Percentiles rank a stretch among this genome's conserved stretches.
These are phyloP conservation scores for Zychaea mexicana DNA, from an alignment of 371 early-diverging fungal species.

Conservation along the genomic window DNA sequence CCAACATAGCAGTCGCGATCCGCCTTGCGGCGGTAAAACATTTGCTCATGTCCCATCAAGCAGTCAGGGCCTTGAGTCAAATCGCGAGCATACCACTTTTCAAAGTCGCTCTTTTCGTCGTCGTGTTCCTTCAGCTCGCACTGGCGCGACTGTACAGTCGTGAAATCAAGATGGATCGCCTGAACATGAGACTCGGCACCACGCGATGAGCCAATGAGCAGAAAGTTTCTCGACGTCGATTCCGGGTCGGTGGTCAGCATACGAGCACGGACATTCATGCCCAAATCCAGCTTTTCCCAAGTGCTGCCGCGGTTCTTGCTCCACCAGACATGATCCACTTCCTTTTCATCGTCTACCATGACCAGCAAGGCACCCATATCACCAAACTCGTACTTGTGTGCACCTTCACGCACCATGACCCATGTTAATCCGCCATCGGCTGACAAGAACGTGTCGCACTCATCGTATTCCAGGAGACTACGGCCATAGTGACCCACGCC, in stretches of 20 bases:
- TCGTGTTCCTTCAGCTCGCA: constrained; percentile 64
- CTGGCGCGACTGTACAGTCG: constrained; percentile 57
- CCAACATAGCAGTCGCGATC: constrained; percentile 83
- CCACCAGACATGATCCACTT: constrained; percentile 71
- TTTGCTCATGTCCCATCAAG: constrained; percentile 83
- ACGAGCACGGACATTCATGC: constrained; percentile 54
- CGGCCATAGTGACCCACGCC: constrained; percentile 92
- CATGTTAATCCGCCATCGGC: constrained; percentile 89
- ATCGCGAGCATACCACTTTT: constrained; percentile 73
- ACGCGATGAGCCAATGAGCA: constrained; percentile 48
- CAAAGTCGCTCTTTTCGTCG: constrained; percentile 71
- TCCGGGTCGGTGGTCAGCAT: constrained; percentile 68
- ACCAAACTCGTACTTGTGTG: constrained; percentile 90
- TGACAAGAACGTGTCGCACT: constrained; percentile 83
- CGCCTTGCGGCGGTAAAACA: constrained; percentile 76
- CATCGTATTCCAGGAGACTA: constrained; percentile 64
- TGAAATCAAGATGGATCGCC: constrained; percentile 74
- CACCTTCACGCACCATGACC: constrained; percentile 74
- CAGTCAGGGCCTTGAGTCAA: constrained; percentile 72
- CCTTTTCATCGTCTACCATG: constrained; percentile 74
- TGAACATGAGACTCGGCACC: constrained; percentile 40
- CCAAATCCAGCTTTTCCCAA: constrained; percentile 60
- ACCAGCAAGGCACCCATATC: constrained; percentile 85
- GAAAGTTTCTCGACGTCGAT: constrained; percentile 62
- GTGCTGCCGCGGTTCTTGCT: constrained; percentile 79